Conservation (phyloP, 768 basidiomycete genomes). For the Tricholoma terreum region DNA sequence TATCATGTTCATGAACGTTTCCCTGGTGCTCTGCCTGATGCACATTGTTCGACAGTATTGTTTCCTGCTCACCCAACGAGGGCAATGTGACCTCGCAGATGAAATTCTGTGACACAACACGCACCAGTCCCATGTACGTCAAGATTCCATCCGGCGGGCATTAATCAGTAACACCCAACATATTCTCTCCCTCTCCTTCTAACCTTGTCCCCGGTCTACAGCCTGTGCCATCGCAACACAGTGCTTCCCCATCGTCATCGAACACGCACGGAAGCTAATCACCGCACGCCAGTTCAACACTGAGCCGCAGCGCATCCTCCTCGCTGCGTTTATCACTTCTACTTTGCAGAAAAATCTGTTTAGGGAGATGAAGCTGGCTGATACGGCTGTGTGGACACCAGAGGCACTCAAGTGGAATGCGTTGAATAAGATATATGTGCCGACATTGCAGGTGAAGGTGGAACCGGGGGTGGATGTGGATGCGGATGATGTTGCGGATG, state of each 20-base stretch:
- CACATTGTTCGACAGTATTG: constrained; percentile 52
- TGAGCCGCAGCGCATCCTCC: constrained; percentile 75
- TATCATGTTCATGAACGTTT: no score
- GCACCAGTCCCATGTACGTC: constrained; percentile 57
- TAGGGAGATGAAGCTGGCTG: constrained; percentile 71
- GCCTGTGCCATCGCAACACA: constrained; percentile 69
- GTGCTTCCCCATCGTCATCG: constrained; percentile 57
- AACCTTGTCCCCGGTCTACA: constrained; percentile 28
- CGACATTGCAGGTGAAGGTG: constrained; percentile 36
- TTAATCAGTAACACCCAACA: constrained; percentile 64
- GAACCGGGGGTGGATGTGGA: constrained; percentile 42
- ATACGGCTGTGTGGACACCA: constrained; percentile 61
- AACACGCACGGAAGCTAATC: constrained; percentile 75
- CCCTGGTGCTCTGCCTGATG: neutral
- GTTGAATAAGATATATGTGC: constrained; percentile 53
- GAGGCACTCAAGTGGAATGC: constrained; percentile 62
- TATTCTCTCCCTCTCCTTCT: neutral
- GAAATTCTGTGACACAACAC: constrained; percentile 79
- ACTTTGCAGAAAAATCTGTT: constrained; percentile 83
- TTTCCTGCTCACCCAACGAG: constrained; percentile 62
- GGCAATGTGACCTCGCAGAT: constrained; percentile 63
- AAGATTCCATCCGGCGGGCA: constrained; percentile 72
- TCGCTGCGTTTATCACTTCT: constrained; percentile 72
- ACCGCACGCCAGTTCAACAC: constrained; percentile 81
- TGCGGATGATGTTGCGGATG: constrained; percentile 32